Evolutionary conservation across 2,329 filamentous ascomycete species (phyloP).

Genomic region (Alternaria incomplexa): DNA sequence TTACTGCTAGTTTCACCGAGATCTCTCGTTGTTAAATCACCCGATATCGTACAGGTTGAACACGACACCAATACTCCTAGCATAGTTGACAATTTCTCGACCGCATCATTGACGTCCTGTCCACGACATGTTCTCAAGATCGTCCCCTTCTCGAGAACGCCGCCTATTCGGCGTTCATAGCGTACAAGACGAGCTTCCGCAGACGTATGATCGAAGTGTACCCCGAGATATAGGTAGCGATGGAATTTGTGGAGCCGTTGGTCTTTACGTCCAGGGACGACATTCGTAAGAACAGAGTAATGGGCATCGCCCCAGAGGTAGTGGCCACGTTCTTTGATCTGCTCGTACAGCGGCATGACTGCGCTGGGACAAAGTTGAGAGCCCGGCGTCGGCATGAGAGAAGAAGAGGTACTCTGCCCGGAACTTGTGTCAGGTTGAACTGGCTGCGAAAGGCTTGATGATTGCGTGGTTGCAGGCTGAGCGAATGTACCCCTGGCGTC

Average conservation of each 20-base stretch:
- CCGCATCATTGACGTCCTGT: not conserved
- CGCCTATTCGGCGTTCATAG: not conserved
- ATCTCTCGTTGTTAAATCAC: rapidly evolving
- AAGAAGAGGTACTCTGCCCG: not conserved
- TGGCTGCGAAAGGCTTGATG: not conserved
- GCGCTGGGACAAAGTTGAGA: not conserved
- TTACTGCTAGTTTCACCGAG: not conserved
- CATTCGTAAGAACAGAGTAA: not conserved
- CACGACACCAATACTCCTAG: not conserved
- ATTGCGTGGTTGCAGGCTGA: not conserved
- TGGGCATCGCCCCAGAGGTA: not conserved
- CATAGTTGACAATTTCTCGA: not conserved
- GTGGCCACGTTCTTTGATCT: not conserved
- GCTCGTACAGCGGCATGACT: not conserved
- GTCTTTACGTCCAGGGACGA: not conserved
- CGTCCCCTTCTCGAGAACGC: rapidly evolving
- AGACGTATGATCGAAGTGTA: not conserved
- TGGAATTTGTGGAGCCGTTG: not conserved
- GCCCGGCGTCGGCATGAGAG: not conserved
- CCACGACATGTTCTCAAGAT: not conserved
- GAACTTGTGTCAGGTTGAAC: not conserved
- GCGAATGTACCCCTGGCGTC: not conserved
- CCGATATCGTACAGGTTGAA: not conserved
- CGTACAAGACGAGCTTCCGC: not conserved
- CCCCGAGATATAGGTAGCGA: no score